Evolutionary conservation across 2,329 filamentous ascomycete species (phyloP), one percentile per base, ranked within the genome.

Genomic region (Pseudogymnoascus sp.): DNA sequence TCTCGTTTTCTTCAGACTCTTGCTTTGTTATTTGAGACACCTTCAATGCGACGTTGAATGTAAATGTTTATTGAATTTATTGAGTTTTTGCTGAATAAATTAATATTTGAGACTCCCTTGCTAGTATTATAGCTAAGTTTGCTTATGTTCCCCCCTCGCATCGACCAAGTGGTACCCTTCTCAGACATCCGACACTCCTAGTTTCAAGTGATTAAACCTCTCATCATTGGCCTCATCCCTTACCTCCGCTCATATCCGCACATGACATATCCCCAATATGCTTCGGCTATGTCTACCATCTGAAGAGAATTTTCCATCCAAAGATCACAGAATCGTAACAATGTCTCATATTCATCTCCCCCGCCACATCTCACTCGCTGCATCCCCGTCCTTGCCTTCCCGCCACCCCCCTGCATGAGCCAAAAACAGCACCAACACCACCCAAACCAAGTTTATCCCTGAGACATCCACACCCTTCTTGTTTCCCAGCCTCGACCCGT

Each of bases 401-500:
- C 49, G 49, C 49, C 28, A 56, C 28, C 28, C 49, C 49, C 28
- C 49, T 56, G 28, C 49, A 34, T 18, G 49, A 18, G n/a, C 28
- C 49, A 56, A 56, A 56, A 56, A 34, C 49, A 56, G 49, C 49
- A 56, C 28, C 8, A 34, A 18, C 49, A 56, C 28, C 25, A 43
- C 40, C n/a, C n/a, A 36, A 36, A 56, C 28, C 49, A 56, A 56
- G 49, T 34, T 56, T 56, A 56, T 56, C 49, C 49, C 49, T 56
- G 28, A 36, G 21, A 56, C 49, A 34, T 56, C 49, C 28, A 56
- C 49, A 56, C 49, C 49, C n/a, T 49, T 56, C 28, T 56, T 56
- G 49, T 21, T 56, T 21, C 49, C 49, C 49, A 56, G 49, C 49
- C 49, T 56, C 16, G 49, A 34, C 49, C 49, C 49, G 49, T 56